These are phyloP conservation scores for Puccinellia tenuiflora DNA, from an alignment of 176 grass and related monocot genomes.

Conservation along the genomic window DNA sequence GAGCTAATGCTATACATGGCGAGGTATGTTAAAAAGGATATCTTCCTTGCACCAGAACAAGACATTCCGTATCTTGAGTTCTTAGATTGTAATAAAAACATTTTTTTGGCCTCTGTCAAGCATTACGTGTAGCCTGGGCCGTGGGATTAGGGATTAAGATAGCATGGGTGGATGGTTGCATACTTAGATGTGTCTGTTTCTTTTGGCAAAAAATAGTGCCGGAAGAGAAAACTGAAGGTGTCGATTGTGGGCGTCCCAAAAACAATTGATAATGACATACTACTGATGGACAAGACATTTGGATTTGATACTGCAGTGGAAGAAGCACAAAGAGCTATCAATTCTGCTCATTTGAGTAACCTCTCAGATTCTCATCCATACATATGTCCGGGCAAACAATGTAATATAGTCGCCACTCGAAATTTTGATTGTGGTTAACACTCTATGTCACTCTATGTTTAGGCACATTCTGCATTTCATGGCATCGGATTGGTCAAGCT, in stretches of 20 bases:
- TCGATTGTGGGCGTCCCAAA: constrained; percentile 81
- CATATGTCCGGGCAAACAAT: not conserved
- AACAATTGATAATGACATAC: constrained; percentile 98
- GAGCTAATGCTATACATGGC: constrained; percentile 88
- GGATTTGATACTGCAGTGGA: constrained; percentile 98
- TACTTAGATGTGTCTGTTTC: constrained; percentile 7
- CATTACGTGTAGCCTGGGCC: not conserved
- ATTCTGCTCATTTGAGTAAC: constrained; percentile 52
- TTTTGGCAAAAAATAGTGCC: constrained; percentile 43
- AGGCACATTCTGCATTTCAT: constrained; percentile 95
- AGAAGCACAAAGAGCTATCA: constrained; percentile 95
- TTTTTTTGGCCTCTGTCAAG: not conserved
- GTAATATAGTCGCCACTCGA: not conserved
- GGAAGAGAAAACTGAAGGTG: constrained; percentile 87
- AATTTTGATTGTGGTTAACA: not conserved
- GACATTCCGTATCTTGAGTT: constrained; percentile 1
- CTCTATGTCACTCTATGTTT: too few species aligned
- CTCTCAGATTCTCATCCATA: not conserved
- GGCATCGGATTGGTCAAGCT: constrained; percentile 90
- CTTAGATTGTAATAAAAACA: not conserved
- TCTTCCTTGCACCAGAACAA: constrained; percentile 3
- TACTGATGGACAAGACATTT: constrained; percentile 97
- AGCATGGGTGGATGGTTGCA: not conserved
- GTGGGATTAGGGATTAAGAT: not conserved
- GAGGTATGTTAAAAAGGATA: constrained; percentile 38